Conservation (phyloP, 306 rosid genomes). For the Glycine tomentella region DNA sequence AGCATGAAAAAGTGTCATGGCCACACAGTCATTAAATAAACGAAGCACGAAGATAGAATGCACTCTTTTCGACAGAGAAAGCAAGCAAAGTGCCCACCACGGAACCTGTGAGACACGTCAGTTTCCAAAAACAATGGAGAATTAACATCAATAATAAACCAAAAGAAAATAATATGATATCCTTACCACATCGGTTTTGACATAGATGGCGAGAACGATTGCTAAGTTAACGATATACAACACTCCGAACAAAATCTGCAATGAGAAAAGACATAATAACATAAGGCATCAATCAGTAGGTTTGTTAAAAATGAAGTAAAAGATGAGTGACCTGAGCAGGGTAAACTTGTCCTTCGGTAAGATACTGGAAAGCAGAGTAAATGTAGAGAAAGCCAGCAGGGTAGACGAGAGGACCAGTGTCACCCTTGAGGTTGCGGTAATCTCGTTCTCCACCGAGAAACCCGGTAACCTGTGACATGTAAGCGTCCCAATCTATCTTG, state of each 20-base stretch:
- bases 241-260: conserved; percentile 84
- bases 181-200: conserved; percentile 80
- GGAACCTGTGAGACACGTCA: conserved; percentile 70
- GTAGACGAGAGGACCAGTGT: conserved; percentile 95
- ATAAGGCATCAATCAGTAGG: background rate
- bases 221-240: conserved; percentile 81
- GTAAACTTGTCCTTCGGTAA: conserved; percentile 74
- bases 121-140: background rate
- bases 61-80: conserved; percentile 88
- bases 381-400: conserved; percentile 90
- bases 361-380: conserved; percentile 73
- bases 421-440: conserved; percentile 86
- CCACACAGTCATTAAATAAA: conserved; percentile 88
- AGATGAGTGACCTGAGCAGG: conserved; percentile 72
- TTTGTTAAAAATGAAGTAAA: background rate
- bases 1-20: conserved; percentile 80
- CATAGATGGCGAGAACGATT: conserved; percentile 69
- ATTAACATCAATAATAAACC: background rate
- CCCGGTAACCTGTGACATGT: conserved; percentile 92
- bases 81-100: conserved; percentile 83
- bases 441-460: conserved; percentile 89
- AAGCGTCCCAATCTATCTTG: conserved; percentile 98
- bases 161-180: background rate
- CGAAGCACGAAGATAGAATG: conserved; percentile 95
- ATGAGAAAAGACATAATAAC: conserved; percentile 6